A percentile compares a stretch with the other conserved stretches of the same genome.
phyloP scores from a whole-genome alignment of 305 asterid species.

The Fraxinus sp. region DNA sequence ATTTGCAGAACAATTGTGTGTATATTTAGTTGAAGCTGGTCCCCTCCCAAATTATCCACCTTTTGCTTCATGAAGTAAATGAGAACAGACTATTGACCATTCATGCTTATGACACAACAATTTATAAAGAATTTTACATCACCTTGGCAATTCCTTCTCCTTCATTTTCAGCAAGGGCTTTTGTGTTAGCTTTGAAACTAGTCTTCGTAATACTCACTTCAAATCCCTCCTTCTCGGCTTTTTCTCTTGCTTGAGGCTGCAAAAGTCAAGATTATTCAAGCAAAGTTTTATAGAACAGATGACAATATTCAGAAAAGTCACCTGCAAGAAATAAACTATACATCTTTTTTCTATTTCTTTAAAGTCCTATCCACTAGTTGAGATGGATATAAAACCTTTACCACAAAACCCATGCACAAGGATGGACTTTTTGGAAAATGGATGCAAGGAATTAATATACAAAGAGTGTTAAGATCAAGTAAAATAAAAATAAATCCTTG shows the following conservation, averaged over 20 bases:
- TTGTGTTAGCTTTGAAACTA: conserved; percentile 91
- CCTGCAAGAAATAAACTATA: conserved; percentile 21
- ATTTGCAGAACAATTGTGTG: not conserved
- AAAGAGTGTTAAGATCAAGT: not conserved
- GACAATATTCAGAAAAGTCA: conserved; percentile 18
- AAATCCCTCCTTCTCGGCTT: conserved; percentile 82
- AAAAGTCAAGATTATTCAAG: conserved; percentile 28
- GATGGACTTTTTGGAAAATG: not conserved
- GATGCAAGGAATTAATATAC: not conserved
- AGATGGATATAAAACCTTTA: not conserved
- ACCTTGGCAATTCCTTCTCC: conserved; percentile 95
- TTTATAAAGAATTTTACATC: conserved; percentile 20
- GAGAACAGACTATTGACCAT: not conserved
- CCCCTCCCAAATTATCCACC: conserved; percentile 9
- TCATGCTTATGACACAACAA: conserved; percentile 9
- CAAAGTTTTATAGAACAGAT: not conserved
- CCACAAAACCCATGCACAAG: not conserved
- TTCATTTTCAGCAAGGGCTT: conserved; percentile 94
- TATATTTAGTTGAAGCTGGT: not conserved
- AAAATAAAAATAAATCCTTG: not conserved
- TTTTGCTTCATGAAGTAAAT: conserved; percentile 6
- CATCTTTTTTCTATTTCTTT: conserved; percentile 1
- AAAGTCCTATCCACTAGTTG: not conserved
- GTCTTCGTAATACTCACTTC: conserved; percentile 78
- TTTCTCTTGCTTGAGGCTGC: conserved; percentile 95